A percentile compares a stretch with the other conserved stretches of the same genome.
These are phyloP conservation scores for Conticribra guillardii DNA, from an alignment of 108 stramenopile genomes.

Conservation along the genomic window DNA sequence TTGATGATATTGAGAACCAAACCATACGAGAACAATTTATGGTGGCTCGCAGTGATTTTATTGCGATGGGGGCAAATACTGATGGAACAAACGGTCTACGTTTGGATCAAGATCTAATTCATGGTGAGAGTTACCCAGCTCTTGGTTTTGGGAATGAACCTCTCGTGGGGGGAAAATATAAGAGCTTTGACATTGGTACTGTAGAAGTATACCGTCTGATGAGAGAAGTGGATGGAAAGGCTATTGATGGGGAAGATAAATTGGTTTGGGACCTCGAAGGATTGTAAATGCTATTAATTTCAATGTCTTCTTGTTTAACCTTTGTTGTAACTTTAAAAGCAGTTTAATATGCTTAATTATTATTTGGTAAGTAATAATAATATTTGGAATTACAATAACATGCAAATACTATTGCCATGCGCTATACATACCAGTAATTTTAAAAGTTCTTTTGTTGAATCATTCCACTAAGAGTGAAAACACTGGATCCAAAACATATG, in stretches of 20 bases:
- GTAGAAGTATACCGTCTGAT: constrained; percentile 76
- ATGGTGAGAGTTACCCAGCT: constrained; percentile 66
- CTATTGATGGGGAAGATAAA: constrained; percentile 18
- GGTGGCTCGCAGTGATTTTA: constrained; percentile 61
- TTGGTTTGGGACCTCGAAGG: constrained; percentile 21
- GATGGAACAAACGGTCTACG: constrained; percentile 73
- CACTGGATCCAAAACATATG: too few species aligned
- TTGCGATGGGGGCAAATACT: constrained; percentile 81
- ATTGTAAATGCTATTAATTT: not conserved
- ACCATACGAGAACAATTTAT: constrained; percentile 80
- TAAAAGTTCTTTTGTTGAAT: too few species aligned
- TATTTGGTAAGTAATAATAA: too few species aligned
- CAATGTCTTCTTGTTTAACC: not conserved
- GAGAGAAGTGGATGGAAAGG: constrained; percentile 39
- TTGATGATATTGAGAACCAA: constrained; percentile 40
- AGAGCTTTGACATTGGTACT: constrained; percentile 72
- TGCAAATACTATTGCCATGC: too few species aligned
- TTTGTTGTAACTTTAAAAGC: too few species aligned
- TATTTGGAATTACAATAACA: too few species aligned
- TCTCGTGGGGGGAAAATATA: constrained; percentile 40
- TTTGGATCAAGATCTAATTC: constrained; percentile 80
- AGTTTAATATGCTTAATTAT: too few species aligned
- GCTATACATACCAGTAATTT: too few species aligned
- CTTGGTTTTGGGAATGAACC: constrained; percentile 82
- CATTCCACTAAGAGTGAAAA: too few species aligned